A percentile compares a stretch with the other conserved stretches of the same genome.
Conservation (phyloP, 805 yeast genomes). For the Yarrowia sp. region DNA sequence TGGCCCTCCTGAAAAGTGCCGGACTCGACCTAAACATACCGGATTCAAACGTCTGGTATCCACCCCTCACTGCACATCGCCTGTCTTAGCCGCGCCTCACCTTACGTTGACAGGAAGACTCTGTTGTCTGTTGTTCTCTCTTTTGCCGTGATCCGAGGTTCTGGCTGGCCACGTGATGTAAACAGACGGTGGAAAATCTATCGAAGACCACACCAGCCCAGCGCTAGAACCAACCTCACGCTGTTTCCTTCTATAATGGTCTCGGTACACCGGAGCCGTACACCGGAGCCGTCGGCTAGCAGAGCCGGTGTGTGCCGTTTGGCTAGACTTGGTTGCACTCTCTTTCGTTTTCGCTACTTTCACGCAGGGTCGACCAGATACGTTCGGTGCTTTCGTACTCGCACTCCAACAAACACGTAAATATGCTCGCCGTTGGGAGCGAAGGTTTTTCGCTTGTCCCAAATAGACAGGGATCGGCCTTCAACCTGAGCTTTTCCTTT, state of each 20-base stretch:
- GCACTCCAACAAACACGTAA: not conserved
- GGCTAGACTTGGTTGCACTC: too few species aligned
- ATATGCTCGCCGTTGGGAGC: conserved; percentile 1
- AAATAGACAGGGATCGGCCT: not conserved
- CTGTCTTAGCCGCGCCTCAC: not conserved
- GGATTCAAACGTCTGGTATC: too few species aligned
- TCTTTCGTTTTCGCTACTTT: not conserved
- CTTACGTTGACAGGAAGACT: not conserved
- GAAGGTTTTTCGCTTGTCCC: not conserved
- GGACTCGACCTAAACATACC: too few species aligned
- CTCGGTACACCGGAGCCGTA: too few species aligned
- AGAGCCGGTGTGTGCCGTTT: too few species aligned
- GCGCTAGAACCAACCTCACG: too few species aligned
- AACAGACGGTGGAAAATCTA: not conserved
- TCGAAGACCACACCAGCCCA: too few species aligned
- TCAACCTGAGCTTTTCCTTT: not conserved
- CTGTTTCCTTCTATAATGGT: too few species aligned
- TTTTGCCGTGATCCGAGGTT: conserved; percentile 6
- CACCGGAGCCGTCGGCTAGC: too few species aligned
- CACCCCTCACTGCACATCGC: not conserved
- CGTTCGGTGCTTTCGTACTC: not conserved
- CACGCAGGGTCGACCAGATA: conserved; percentile 9
- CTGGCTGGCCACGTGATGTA: not conserved
- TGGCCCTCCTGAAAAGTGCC: too few species aligned
- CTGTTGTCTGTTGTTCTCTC: not conserved